Evolutionary conservation across 345 rosid species (phyloP).

Genomic region (Bruguiera parviflora): DNA sequence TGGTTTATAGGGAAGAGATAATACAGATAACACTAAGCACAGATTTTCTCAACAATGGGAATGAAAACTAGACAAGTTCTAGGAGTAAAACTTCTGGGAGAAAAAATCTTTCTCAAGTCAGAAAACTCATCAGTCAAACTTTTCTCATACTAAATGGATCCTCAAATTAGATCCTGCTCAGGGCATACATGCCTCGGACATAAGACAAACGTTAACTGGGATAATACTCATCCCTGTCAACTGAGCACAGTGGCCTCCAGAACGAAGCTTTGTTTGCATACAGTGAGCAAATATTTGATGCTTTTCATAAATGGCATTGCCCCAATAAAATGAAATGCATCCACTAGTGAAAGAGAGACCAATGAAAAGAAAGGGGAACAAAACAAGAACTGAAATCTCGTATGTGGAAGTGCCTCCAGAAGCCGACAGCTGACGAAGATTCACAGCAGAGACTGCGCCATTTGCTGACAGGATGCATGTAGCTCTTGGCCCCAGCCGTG

Average conservation of each 20-base stretch:
- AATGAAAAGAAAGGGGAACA: no score
- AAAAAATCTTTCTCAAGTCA: no score
- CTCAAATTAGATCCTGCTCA: background rate
- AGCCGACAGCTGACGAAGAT: constrained; percentile 70
- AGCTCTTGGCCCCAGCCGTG: constrained; percentile 86
- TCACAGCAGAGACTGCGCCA: constrained; percentile 85
- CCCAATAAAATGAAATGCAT: background rate
- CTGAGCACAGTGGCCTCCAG: no score
- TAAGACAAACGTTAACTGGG: background rate
- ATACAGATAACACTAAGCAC: no score
- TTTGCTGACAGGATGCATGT: constrained; percentile 80
- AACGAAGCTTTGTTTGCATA: no score
- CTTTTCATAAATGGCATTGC: no score
- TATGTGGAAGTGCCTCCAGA: constrained; percentile 76
- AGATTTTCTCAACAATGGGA: no score
- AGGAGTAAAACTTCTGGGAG: no score
- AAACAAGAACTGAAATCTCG: constrained; percentile 52
- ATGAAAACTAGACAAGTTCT: no score
- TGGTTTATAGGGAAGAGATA: no score
- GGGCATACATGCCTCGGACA: background rate
- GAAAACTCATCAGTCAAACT: no score
- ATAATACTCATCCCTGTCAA: background rate
- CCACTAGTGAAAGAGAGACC: background rate
- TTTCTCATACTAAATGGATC: background rate
- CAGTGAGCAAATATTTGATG: no score